Evolutionary conservation across 78 protist genomes (phyloP).

Genomic region (Emiliania huxleyi): DNA sequence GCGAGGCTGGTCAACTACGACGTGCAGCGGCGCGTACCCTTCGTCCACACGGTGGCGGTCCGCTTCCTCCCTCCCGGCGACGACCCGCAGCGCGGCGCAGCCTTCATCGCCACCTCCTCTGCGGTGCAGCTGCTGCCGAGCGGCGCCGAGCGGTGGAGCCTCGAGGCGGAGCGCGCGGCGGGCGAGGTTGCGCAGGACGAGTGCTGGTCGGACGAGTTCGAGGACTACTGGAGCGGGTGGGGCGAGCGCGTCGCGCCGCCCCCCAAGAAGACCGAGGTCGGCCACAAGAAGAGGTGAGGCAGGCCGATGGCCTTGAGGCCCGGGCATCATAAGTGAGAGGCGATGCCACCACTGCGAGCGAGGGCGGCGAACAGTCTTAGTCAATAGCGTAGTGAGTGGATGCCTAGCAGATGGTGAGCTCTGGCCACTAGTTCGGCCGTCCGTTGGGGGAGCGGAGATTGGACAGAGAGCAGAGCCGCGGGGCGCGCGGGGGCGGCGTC

Average conservation of each 20-base stretch:
- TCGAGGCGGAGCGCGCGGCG: neutral
- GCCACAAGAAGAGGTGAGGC: no score
- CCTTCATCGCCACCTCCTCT: neutral
- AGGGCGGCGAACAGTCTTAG: no score
- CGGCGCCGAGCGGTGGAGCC: neutral
- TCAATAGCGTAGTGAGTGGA: no score
- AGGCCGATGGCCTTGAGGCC: no score
- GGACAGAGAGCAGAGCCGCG: no score
- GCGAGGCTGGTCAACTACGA: neutral
- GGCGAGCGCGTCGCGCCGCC: neutral
- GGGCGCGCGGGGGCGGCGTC: no score
- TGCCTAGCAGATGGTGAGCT: no score
- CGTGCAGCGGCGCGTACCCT: neutral
- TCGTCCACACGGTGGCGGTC: neutral
- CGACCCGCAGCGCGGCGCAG: neutral
- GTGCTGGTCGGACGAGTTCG: neutral
- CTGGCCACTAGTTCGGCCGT: no score
- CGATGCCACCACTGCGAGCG: no score
- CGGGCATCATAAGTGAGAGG: no score
- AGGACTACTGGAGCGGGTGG: neutral
- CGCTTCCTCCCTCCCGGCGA: neutral
- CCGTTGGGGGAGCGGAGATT: no score
- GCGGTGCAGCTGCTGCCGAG: neutral
- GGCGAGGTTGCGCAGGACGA: neutral
- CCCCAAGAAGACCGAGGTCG: no score